Conservation (phyloP, 1,139 yeast genomes). For the Saccharomyces pastorianus region DNA sequence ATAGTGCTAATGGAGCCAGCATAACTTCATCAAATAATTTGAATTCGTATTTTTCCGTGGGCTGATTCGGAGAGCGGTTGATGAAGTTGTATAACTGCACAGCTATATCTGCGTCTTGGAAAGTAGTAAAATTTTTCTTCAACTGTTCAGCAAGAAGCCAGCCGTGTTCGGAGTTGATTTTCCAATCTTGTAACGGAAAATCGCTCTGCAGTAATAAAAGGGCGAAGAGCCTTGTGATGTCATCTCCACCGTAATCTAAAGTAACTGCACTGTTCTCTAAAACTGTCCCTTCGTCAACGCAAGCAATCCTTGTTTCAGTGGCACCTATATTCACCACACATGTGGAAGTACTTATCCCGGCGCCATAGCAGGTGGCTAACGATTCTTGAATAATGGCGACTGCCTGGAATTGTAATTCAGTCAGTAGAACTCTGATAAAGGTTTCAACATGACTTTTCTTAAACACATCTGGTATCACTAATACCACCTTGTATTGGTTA, state of each 20-base stretch:
- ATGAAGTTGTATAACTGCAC: conserved; percentile 74
- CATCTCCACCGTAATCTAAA: conserved; percentile 81
- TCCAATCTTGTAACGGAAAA: conserved; percentile 70
- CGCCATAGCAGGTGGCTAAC: conserved; percentile 90
- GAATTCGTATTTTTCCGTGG: conserved; percentile 67
- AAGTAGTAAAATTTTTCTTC: conserved; percentile 65
- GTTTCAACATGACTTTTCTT: conserved; percentile 70
- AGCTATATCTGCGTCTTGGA: conserved; percentile 86
- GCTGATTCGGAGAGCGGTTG: conserved; percentile 52
- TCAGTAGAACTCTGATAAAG: conserved; percentile 56
- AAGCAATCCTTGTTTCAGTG: conserved; percentile 69
- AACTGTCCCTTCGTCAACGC: conserved; percentile 91
- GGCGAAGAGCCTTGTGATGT: conserved; percentile 64
- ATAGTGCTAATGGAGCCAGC: conserved; percentile 82
- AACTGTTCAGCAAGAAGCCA: conserved; percentile 66
- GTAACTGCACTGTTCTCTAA: conserved; percentile 69
- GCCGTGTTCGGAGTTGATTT: conserved; percentile 56
- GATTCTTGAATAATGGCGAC: conserved; percentile 83
- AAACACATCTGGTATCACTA: conserved; percentile 80
- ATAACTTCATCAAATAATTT: conserved; percentile 92
- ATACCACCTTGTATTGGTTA: conserved; percentile 42
- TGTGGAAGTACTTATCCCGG: conserved; percentile 76
- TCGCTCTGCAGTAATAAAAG: conserved; percentile 56
- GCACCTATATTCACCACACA: conserved; percentile 94
- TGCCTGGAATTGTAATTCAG: conserved; percentile 59